Evolutionary conservation across 2,329 filamentous ascomycete genomes (phyloP).

Genomic region (Hansfordia pulvinata): DNA sequence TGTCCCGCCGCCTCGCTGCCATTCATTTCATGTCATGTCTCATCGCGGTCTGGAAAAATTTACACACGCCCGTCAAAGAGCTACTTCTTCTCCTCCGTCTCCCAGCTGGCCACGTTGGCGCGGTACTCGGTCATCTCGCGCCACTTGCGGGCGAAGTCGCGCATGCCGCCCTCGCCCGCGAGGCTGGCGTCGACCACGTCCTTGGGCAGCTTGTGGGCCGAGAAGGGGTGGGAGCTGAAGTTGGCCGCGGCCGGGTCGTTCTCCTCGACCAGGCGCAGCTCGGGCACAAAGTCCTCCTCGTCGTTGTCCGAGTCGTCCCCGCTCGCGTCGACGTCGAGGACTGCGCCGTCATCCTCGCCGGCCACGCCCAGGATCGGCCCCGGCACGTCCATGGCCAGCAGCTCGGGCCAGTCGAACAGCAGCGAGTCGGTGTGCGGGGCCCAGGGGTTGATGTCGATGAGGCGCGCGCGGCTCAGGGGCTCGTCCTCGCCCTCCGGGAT

Average conservation of each 20-base stretch:
- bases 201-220: constrained; percentile 86
- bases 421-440: constrained; percentile 78
- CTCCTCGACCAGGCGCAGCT: constrained; percentile 69
- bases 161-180: constrained; percentile 60
- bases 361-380: constrained; percentile 38
- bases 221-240: constrained; percentile 77
- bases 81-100: constrained; percentile 10
- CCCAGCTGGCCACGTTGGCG: constrained; percentile 13
- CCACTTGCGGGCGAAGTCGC: constrained; percentile 71
- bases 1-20: too few species aligned
- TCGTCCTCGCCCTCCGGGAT: constrained; percentile 52
- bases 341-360: constrained; percentile 21
- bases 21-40: too few species aligned
- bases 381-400: constrained; percentile 58
- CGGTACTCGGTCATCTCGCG: constrained; percentile 34
- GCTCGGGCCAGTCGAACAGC: constrained; percentile 80
- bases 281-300: constrained; percentile 50
- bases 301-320: constrained; percentile 22
- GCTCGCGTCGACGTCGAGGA: constrained; percentile 15
- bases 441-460: constrained; percentile 95
- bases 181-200: constrained; percentile 70
- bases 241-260: constrained; percentile 83
- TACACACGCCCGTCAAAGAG: too few species aligned
- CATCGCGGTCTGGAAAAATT: too few species aligned
- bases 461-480: constrained; percentile 59